These are phyloP conservation scores for Dothiorella sarmentorum DNA, from an alignment of 2,329 filamentous ascomycete species.

Conservation along the genomic window DNA sequence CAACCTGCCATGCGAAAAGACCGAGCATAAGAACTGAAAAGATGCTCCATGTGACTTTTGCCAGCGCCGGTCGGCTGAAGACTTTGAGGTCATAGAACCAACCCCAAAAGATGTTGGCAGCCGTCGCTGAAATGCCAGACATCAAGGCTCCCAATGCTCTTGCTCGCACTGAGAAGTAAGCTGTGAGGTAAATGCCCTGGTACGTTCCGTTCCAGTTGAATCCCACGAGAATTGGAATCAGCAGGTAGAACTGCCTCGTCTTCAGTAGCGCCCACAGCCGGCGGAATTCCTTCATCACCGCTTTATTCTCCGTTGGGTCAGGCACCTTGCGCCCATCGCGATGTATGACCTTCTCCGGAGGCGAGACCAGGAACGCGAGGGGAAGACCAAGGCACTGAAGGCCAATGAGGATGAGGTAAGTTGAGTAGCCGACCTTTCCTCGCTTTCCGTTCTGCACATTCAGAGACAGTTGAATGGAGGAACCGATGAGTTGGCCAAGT, in stretches of 20 bases:
- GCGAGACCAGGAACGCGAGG: slow-evolving; percentile 44
- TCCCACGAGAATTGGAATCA: slow-evolving; percentile 50
- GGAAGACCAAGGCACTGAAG: slow-evolving; percentile 48
- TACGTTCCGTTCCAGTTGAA: slow-evolving; percentile 54
- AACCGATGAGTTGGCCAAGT: slow-evolving; percentile 52
- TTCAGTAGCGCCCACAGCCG: slow-evolving; percentile 35
- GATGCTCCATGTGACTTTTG: slow-evolving; percentile 35
- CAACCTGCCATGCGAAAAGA: slow-evolving; percentile 44
- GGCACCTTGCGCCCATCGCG: slow-evolving; percentile 35
- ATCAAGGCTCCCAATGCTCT: slow-evolving; percentile 46
- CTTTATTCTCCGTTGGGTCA: neutral
- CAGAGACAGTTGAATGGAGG: slow-evolving; percentile 51
- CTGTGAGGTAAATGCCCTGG: slow-evolving; percentile 51
- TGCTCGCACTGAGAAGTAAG: slow-evolving; percentile 51
- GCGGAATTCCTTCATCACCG: neutral
- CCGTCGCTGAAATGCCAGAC: slow-evolving; percentile 45
- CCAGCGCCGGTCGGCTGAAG: slow-evolving; percentile 28
- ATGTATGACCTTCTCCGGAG: slow-evolving; percentile 46
- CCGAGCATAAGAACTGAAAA: slow-evolving; percentile 48
- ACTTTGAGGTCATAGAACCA: slow-evolving; percentile 44
- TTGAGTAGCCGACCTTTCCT: slow-evolving; percentile 48
- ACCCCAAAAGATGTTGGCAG: slow-evolving; percentile 49
- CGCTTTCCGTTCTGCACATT: slow-evolving; percentile 43
- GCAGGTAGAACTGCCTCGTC: slow-evolving; percentile 46
- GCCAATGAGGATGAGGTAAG: slow-evolving; percentile 38